Conservation (phyloP, 345 rosid genomes). For the Eucalyptus coolabah region DNA sequence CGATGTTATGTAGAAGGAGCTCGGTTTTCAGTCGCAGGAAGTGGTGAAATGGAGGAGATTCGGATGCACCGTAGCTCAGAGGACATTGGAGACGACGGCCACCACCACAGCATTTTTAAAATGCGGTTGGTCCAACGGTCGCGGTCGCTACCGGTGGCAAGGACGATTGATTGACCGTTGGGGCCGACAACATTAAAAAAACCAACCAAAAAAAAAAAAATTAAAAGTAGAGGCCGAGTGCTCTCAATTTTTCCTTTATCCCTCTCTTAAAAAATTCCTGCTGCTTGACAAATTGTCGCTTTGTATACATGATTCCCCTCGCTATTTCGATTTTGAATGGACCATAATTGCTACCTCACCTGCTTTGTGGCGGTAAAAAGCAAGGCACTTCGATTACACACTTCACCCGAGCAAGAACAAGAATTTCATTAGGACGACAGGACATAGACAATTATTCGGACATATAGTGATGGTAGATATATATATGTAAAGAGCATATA, state of each 20-base stretch:
- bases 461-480: too few species aligned
- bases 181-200: not conserved
- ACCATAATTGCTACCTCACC: not conserved
- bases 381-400: not conserved
- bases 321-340: not conserved
- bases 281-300: not conserved
- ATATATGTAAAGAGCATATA: not conserved
- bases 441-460: not conserved
- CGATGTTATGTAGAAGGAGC: not conserved
- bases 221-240: not conserved
- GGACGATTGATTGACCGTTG: not conserved
- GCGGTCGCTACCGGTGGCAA: not conserved
- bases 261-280: not conserved
- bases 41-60: not conserved
- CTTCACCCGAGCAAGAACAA: not conserved
- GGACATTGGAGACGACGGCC: not conserved
- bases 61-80: not conserved
- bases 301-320: not conserved
- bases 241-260: not conserved
- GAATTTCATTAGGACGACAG: not conserved
- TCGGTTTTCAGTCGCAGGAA: not conserved
- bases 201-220: too few species aligned
- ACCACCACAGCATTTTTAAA: not conserved
- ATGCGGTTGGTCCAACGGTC: not conserved
- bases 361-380: not conserved